Evolutionary conservation across 1,284 basidiomycete species (phyloP).

Genomic region (Inonotus obliquus): DNA sequence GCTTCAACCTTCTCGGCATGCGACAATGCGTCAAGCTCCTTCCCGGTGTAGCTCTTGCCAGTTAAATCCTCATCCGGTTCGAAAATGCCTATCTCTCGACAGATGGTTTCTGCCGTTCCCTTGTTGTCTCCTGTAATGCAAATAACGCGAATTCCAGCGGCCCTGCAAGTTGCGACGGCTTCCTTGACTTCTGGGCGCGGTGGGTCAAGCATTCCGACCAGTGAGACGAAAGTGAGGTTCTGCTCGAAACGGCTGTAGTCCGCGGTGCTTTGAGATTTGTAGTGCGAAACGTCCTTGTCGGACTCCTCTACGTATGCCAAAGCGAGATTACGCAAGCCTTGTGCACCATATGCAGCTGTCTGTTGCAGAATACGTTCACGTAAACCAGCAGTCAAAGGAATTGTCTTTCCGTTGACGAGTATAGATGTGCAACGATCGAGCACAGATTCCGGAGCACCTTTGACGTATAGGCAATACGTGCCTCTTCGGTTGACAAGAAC

Average conservation of each 20-base stretch:
- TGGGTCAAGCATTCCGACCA: constrained; percentile 98
- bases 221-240: constrained; percentile 87
- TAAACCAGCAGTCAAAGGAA: constrained; percentile 61
- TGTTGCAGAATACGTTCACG: constrained; percentile 60
- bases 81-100: constrained; percentile 94
- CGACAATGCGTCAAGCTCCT: constrained; percentile 82
- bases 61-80: constrained; percentile 75
- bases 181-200: constrained; percentile 89
- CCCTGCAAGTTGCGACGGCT: constrained; percentile 87
- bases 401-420: constrained; percentile 60
- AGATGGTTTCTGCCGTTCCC: constrained; percentile 96
- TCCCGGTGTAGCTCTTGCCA: constrained; percentile 92
- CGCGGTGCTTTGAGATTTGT: constrained; percentile 69
- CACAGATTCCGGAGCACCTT: constrained; percentile 95
- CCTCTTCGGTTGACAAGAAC: constrained; percentile 69
- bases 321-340: constrained; percentile 88
- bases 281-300: constrained; percentile 75
- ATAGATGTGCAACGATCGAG: constrained; percentile 82
- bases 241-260: constrained; percentile 90
- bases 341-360: constrained; percentile 70
- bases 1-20: constrained; percentile 80
- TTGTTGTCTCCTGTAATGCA: constrained; percentile 99
- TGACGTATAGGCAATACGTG: constrained; percentile 74
- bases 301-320: constrained; percentile 82
- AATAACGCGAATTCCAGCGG: constrained; percentile 93